Evolutionary conservation across 345 rosid genomes (phyloP).

Genomic region (Euphorbia peplus): DNA sequence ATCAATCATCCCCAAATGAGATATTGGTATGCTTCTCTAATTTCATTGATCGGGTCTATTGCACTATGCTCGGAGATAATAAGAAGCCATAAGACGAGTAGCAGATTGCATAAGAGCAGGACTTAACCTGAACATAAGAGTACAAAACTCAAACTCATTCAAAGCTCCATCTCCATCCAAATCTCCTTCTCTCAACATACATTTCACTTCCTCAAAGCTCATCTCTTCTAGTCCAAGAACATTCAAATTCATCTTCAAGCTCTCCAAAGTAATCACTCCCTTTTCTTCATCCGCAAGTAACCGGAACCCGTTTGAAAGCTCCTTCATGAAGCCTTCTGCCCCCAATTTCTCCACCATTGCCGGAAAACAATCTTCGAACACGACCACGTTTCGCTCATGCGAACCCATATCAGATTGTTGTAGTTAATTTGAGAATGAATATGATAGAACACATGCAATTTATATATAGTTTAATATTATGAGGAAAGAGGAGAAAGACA

Average conservation of each 20-base stretch:
- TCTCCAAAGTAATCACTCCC: constrained; percentile 46
- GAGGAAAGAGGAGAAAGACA: not conserved
- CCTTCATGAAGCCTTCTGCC: constrained; percentile 52
- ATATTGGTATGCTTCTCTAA: no score
- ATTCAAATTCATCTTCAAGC: constrained; percentile 45
- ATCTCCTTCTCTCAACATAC: constrained; percentile 59
- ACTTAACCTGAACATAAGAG: constrained; percentile 61
- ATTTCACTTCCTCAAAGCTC: constrained; percentile 46
- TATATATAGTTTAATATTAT: constrained; percentile 22
- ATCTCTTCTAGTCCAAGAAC: constrained; percentile 44
- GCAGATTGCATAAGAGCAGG: constrained; percentile 49
- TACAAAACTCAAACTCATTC: constrained; percentile 52
- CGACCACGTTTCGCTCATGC: constrained; percentile 23
- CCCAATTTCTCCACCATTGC: constrained; percentile 57
- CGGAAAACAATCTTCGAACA: constrained; percentile 55
- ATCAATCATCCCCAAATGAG: no score
- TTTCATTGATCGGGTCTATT: no score
- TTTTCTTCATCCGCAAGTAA: constrained; percentile 45
- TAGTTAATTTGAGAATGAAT: no score
- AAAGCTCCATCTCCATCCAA: constrained; percentile 54
- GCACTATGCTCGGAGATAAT: no score
- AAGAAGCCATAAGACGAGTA: constrained; percentile 20
- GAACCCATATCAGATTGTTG: not conserved
- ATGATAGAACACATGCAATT: not conserved
- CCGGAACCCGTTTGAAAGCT: constrained; percentile 50